Percentiles rank a stretch among this genome's conserved stretches.
phyloP scores from a whole-genome alignment of 306 rosid species.

The Corylus avellana region DNA sequence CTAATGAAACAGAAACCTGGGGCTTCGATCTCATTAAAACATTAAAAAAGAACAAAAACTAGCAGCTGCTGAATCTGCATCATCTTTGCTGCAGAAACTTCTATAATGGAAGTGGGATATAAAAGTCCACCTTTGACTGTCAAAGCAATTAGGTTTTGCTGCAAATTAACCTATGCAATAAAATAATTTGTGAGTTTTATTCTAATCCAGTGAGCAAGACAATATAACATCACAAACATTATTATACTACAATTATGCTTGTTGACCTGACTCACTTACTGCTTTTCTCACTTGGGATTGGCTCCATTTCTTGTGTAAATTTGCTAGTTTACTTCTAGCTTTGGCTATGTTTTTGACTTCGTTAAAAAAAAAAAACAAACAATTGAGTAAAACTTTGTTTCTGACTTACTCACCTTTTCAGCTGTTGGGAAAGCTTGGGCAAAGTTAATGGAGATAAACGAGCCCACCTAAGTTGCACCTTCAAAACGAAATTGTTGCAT shows the following conservation, averaged over 20 bases:
- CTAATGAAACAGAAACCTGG: background rate
- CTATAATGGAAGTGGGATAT: background rate
- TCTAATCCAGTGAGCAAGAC: conserved; percentile 46
- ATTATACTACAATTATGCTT: conserved; percentile 32
- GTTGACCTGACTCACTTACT: conserved; percentile 44
- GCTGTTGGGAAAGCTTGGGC: conserved; percentile 7
- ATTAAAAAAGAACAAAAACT: background rate
- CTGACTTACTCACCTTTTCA: conserved; percentile 38
- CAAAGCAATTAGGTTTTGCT: conserved; percentile 40
- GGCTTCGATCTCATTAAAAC: background rate
- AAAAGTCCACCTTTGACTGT: background rate
- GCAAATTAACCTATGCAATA: conserved; percentile 42
- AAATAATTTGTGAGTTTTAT: conserved; percentile 36
- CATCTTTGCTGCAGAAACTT: conserved; percentile 24
- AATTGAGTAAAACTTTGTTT: conserved; percentile 31
- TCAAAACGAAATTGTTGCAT: conserved; percentile 28
- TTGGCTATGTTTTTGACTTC: conserved; percentile 24
- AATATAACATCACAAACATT: background rate
- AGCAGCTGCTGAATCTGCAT: conserved; percentile 5
- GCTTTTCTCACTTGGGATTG: conserved; percentile 26
- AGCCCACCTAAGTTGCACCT: conserved; percentile 27
- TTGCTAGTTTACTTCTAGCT: conserved; percentile 36
- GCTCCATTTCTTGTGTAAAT: conserved; percentile 26
- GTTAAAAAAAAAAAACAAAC: background rate
- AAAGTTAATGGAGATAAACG: conserved; percentile 34